Evolutionary conservation across 345 rosid genomes (phyloP).

Genomic region (Dimocarpus longan): DNA sequence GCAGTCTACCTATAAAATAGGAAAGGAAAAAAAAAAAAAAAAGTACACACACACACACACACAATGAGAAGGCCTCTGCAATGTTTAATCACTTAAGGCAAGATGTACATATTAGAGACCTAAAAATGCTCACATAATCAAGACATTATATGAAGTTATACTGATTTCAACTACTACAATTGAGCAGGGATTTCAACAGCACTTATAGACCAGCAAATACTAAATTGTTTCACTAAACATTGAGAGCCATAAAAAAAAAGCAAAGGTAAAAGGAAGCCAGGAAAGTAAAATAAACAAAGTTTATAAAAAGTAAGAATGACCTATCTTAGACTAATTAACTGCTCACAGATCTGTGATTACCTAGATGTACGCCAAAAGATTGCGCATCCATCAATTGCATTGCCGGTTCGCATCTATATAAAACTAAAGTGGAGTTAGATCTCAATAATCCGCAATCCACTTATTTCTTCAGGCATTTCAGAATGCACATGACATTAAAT

Average conservation of each 20-base stretch:
- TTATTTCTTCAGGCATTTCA: constrained; percentile 1
- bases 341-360: constrained; percentile 35
- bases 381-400: constrained; percentile 96
- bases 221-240: background rate
- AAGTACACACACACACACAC: too few species aligned
- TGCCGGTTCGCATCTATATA: constrained; percentile 93
- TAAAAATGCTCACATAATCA: background rate
- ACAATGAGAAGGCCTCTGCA: background rate
- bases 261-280: constrained; percentile 6
- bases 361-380: constrained; percentile 89
- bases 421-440: constrained; percentile 16
- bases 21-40: too few species aligned
- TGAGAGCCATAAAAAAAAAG: background rate
- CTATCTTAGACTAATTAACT: background rate
- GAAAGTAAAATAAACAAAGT: background rate
- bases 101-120: background rate
- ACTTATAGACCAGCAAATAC: background rate
- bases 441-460: background rate
- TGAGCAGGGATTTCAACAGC: background rate
- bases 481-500: background rate
- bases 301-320: background rate
- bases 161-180: background rate
- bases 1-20: too few species aligned
- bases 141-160: background rate
- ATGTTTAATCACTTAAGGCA: background rate